Base-by-base conservation (phyloP, 805 yeast species). In the Scheffersomyces coipomensis region DNA sequence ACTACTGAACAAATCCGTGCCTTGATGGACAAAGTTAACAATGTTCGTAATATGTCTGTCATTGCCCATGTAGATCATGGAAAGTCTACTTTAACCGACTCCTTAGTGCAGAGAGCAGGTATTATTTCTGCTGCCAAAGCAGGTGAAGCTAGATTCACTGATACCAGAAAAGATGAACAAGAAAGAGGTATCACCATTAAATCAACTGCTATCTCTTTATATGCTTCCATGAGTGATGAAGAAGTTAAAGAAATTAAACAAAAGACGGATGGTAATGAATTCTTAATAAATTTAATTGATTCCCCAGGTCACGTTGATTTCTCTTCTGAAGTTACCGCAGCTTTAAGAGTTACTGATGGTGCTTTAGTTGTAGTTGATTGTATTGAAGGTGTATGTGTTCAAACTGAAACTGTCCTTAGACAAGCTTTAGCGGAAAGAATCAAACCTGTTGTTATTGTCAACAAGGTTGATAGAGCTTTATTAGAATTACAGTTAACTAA, bases 261-360 rank as follows among this genome's bases (percentile, higher is more conserved):
- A 79, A 82, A 85, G 76, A 83, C 93, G 53, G 85, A 70, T 16
- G 98, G 98, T 75, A 86, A 79, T 84, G 83, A 84, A 71, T 91
- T 91, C 84, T 85, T 91, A 78, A 83, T 91, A 60, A 91, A 91
- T 88, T 83, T 91, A 83, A 91, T 91, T 64, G 99, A 91, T 76
- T 93, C 99, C 60, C 99, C 99, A 77, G 99, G 99, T 87, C 99
- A 91, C 97, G 98, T 91, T 83, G 99, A 91, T 79, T 91, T 91
- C 90, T 89, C 97, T 52, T 93, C 98, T 59, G 99, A 91, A 78
- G 99, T 91, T 66, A 93, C 98, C 67, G 98, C 98, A 62, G 99
- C 99, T 75, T 85, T 91, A 68, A 90, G 99, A 80, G 98, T 91
- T 65, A 93, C 98, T 59, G 99, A 91, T 71, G 99, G 99, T 89